Base-by-base conservation (phyloP, 2,329 filamentous ascomycete genomes). In the Escovopsis weberi region DNA sequence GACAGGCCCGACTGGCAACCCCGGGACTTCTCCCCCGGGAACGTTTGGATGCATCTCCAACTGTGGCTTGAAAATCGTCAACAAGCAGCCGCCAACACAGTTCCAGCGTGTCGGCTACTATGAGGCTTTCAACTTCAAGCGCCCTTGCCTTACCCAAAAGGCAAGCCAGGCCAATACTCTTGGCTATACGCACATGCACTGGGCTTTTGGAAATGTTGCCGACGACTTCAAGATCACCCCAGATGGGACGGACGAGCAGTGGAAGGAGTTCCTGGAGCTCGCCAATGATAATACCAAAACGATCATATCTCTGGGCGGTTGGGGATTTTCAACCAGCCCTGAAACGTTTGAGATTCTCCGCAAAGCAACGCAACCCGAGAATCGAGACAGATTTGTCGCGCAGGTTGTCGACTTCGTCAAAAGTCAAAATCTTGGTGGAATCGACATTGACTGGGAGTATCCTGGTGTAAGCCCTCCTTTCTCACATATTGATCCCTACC, bases 371-470 rank as follows among this genome's bases (percentile, higher is more conserved):
- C 47, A 12, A 37, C 40, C 53, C 1, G 15, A 42, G 1, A 67
- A 69, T 40, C 53, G 61, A 0, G 43, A 50, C 10, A 52, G 10
- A 3, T 55, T 69, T 44, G 49, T 56, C n/a, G 45, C 51, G 26
- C 60, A 62, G 45, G 39, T 62, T 33, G 52, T 55, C 43, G 40
- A 62, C 36, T 61, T 70, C 50, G 19, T 70, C 39, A 49, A 60
- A 18, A 36, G 67, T 30, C 35, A 66, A 23, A 50, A 52, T 4
- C 48, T 70, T 0, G 65, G 69, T 38, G 67, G 67, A 0, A 51
- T 69, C 9, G 65, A 69, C 37, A 51, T 68, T 36, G 65, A 69
- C 48, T 72, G 67, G 68, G 66, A 64, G 45, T 65, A 59, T 1
- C 68, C 65, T 0, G 35, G 35, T 23, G 35, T 37, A 23, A 26